Evolutionary conservation across 148 eudicot species (phyloP), one percentile per base, ranked within the genome.

Genomic region (Oxyria digyna): DNA sequence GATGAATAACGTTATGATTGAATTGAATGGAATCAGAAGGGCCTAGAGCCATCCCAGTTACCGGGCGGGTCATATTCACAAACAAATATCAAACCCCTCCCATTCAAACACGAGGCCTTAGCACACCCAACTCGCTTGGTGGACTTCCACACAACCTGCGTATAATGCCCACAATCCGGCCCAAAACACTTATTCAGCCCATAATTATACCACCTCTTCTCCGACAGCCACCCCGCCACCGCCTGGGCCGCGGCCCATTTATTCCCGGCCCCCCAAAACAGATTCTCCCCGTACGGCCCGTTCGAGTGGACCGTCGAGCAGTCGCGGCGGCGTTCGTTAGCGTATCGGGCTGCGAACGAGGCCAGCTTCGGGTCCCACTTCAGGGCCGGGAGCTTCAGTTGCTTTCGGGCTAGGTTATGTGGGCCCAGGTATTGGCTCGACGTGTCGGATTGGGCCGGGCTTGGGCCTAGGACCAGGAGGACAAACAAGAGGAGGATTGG

Each of bases 51-150:
- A 70, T 71, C 42, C 50, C 26, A 18, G 11, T 70, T 74, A 3
- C 77, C 83, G n/a, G 78, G 23, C 32, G 82, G 85, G 66, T 81
- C 77, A 42, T 81, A 81, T 8, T 67, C 31, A 42, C 85, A 81
- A 9, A 78, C 78, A 1, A 76, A 31, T 7, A 48, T n/a, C 15
- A 73, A 3, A 0, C 82, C 85, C 69, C 21, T n/a, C 11, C 71
- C 73, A n/a, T 66, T 54, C 0, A 50, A 62, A 71, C 85, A 78
- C 4, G 55, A 46, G 11, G 7, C 78, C 55, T 68, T 73, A 8
- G 72, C 76, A 27, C 85, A 81, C 5, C 82, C 85, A 2, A 81
- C 74, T 54, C 40, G 48, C 11, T 32, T 17, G 8, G 85, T 76
- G 8, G 24, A 7, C 45, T 12, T 42, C 85, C 85, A 81, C 1